Evolutionary conservation across 139 green algal species (phyloP), one percentile per base, ranked within the genome.

Genomic region (Chlorella sp.): DNA sequence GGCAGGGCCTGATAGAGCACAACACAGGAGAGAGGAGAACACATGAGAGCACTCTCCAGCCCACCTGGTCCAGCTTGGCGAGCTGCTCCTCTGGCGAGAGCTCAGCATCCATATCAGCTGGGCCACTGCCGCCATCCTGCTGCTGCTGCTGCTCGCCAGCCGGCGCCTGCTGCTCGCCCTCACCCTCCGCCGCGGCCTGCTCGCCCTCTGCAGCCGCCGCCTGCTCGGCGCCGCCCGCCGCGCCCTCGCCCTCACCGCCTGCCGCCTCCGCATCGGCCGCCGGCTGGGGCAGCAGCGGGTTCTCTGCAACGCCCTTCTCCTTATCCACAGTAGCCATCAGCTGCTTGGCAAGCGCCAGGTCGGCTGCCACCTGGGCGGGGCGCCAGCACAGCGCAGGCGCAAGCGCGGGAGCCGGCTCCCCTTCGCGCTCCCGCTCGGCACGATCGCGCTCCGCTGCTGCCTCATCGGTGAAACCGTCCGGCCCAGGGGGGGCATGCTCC

Each of bases 291-390:
- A 51, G 62, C 68, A 96, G 88, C 15, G 88, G 84, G 85, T 95
- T 95, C 72, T 75, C 74, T 28, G 30, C 30, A 4, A 98, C 81
- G 34, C 93, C 93, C 75, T 95, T 95, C 91, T 98, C 95, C 26
- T 62, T 38, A 79, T 98, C 95, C 47, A 98, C 86, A 78, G 92
- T 90, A 7, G 74, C 68, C 25, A 92, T 87, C n/a, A 98, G 81
- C 36, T 84, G 56, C 38, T 51, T 72, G 30, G 92, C 92, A 1
- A 94, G 87, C 44, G 74, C 76, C 39, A 96, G 80, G 89, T 98
- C 95, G 21, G 82, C 39, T 0, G 89, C 88, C 44, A 96, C 85
- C 20, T 91, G 88, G 23, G 81, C 65, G 21, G 90, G 64, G 23
- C 81, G 83, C 91, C 91, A 96, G 63, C 82, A 87, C 44, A 92